These are phyloP conservation scores for Terfezia claveryi DNA, from an alignment of 495 filamentous ascomycete species.

Conservation along the genomic window DNA sequence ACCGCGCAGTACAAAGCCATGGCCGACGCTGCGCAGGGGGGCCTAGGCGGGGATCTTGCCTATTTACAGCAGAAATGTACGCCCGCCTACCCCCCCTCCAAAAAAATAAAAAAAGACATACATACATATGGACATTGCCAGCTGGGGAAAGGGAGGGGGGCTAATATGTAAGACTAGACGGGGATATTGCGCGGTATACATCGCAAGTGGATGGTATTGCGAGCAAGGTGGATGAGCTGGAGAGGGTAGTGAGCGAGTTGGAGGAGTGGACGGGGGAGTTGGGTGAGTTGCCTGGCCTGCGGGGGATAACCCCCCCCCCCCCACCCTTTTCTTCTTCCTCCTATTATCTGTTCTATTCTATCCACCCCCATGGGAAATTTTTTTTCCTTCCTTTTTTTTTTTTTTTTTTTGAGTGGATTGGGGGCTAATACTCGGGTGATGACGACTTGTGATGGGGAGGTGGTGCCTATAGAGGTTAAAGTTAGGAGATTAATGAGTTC, in stretches of 20 bases:
- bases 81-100: too few relatives aligned
- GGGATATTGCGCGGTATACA: slow-evolving; percentile 17
- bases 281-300: slow-evolving; percentile 4
- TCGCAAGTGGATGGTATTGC: slow-evolving; percentile 18
- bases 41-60: slow-evolving; percentile 13
- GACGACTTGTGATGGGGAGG: background rate
- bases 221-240: slow-evolving; percentile 15
- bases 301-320: background rate
- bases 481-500: background rate
- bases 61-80: slow-evolving; percentile 3
- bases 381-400: background rate
- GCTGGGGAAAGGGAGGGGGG: too few relatives aligned
- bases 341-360: background rate
- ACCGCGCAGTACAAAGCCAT: slow-evolving; percentile 18
- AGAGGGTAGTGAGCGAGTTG: slow-evolving; percentile 16
- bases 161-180: slow-evolving; percentile 3
- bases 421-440: background rate
- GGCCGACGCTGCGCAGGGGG: slow-evolving; percentile 14
- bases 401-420: background rate
- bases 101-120: too few relatives aligned
- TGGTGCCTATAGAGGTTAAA: background rate
- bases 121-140: too few relatives aligned
- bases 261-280: slow-evolving; percentile 20
- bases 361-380: background rate
- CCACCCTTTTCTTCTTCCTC: too few relatives aligned